Base-by-base conservation (phyloP, 1,284 basidiomycete species). In the Trichosporon sp. region DNA sequence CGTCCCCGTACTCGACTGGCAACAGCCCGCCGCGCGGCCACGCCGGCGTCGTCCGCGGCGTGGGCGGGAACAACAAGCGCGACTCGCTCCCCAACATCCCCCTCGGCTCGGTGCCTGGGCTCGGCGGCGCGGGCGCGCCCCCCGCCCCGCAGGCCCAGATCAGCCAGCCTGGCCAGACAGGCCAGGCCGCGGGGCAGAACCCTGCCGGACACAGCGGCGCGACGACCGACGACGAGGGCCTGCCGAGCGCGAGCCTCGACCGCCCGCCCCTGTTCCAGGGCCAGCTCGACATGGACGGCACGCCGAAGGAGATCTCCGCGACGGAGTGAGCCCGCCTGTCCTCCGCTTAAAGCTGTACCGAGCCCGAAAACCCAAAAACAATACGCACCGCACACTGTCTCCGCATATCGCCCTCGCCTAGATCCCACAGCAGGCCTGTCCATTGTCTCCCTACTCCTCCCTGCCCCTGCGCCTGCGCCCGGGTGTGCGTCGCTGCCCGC, bases 251-350 rank as follows among this genome's bases (percentile, higher is more conserved):
- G 1, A 66, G 42, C 67, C 67, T 71, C 5, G 18, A 65, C 18
- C 62, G 68, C 34, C 67, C 67, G 58, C 70, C 67, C 25, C 67
- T 71, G 21, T 71, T 71, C 35, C 35, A 29, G 34, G 67, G 65
- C 62, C 65, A 71, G 62, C 51, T 71, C 15, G 38, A 58, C 32
- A 25, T 13, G 2, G 21, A 32, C 38, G 11, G 58, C 29, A 60
- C 32, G 21, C 32, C n/a, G 32, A 63, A n/a, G 35, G 62, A 63
- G 21, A 42, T 13, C 15, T n/a, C 27, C 29, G 27, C 29, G 29
- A n/a, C 56, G 5, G 56, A 60, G 15, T 60, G 27, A 31, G 31
- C 34, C 23, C n/a, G n/a, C n/a, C n/a, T n/a, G n/a, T n/a, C n/a
- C n/a, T n/a, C n/a, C n/a, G n/a, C n/a, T n/a, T n/a, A n/a, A n/a